A percentile compares a stretch with the other conserved stretches of the same genome.
These are phyloP conservation scores for Irpex sp. DNA, from an alignment of 1,284 basidiomycete species.

Conservation along the genomic window DNA sequence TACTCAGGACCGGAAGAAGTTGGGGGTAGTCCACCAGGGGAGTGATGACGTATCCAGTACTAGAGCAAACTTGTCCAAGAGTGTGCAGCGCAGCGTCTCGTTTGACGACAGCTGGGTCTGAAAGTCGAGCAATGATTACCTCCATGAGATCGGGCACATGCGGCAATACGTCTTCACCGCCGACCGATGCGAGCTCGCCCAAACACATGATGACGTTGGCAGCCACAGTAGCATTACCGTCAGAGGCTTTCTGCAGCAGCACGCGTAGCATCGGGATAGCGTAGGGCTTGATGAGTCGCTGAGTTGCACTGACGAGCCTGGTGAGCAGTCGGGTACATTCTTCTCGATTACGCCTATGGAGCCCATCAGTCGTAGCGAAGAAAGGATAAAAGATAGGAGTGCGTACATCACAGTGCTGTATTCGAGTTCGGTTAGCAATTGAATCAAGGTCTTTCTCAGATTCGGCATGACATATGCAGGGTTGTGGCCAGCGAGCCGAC, in stretches of 20 bases:
- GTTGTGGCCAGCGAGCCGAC: conserved; percentile 92
- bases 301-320: conserved; percentile 85
- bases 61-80: conserved; percentile 94
- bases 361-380: conserved; percentile 8
- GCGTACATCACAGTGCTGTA: conserved; percentile 85
- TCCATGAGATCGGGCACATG: conserved; percentile 88
- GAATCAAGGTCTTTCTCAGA: conserved; percentile 92
- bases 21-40: conserved; percentile 92
- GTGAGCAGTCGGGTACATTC: conserved; percentile 90
- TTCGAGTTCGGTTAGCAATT: conserved; percentile 95
- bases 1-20: conserved; percentile 81
- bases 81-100: conserved; percentile 94
- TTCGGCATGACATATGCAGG: conserved; percentile 99
- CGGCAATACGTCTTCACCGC: conserved; percentile 87
- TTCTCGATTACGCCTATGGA: conserved; percentile 77
- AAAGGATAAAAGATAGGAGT: background rate
- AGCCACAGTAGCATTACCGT: conserved; percentile 84
- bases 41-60: conserved; percentile 91
- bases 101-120: conserved; percentile 83
- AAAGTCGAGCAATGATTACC: conserved; percentile 85
- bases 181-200: conserved; percentile 93
- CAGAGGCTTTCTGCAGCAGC: conserved; percentile 85
- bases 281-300: conserved; percentile 95
- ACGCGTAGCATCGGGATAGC: conserved; percentile 95
- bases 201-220: conserved; percentile 93